phyloP scores from a whole-genome alignment of 139 green algal genomes.

The Auxenochlorella protothecoides region DNA sequence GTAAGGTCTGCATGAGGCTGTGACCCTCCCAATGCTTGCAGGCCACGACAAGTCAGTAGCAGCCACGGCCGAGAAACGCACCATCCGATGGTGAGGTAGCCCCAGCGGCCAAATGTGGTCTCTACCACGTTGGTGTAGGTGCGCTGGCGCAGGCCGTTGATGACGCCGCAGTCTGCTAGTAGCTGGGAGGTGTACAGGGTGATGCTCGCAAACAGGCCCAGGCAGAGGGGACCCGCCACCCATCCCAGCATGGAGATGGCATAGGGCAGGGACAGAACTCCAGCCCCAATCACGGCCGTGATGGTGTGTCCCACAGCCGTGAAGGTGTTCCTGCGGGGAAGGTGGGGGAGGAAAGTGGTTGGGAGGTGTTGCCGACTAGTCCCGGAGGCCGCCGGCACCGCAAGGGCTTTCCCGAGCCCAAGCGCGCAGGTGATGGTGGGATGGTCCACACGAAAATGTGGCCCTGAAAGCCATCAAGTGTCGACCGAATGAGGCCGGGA shows the following conservation, averaged over 20 bases:
- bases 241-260: slow-evolving; percentile 17
- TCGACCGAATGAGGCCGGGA: too few relatives aligned
- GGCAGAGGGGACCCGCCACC: slow-evolving; percentile 15
- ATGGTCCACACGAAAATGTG: too few relatives aligned
- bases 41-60: not conserved
- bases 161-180: slow-evolving; percentile 30
- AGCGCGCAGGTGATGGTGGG: too few relatives aligned
- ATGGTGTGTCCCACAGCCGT: not conserved
- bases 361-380: not conserved
- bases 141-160: slow-evolving; percentile 12
- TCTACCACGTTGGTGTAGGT: slow-evolving; percentile 1
- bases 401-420: too few relatives aligned
- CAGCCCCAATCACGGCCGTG: slow-evolving; percentile 5
- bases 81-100: not conserved
- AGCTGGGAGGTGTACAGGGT: slow-evolving; percentile 28
- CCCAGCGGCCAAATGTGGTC: not conserved
- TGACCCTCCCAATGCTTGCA: not conserved
- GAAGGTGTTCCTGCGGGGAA: not conserved
- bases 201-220: slow-evolving; percentile 23
- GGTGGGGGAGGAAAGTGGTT: not conserved
- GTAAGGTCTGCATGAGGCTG: too few relatives aligned
- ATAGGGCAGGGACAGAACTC: slow-evolving; percentile 18
- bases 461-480: too few relatives aligned
- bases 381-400: too few relatives aligned
- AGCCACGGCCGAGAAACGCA: not conserved